These are phyloP conservation scores for Escallonia rubra DNA, from an alignment of 129 eudicot genomes.

Conservation along the genomic window DNA sequence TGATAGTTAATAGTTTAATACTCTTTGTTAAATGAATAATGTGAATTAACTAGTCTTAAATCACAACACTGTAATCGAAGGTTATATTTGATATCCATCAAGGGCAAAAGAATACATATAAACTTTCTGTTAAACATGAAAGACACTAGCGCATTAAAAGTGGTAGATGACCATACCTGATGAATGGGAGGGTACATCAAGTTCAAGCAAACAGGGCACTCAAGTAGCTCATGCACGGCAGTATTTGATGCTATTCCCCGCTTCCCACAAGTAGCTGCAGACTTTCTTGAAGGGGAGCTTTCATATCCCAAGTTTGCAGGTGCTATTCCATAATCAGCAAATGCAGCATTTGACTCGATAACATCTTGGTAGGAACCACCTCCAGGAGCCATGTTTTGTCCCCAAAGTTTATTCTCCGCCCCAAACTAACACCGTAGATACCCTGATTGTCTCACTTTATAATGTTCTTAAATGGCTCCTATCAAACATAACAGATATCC, in stretches of 20 bases:
- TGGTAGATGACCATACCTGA: constrained; percentile 24
- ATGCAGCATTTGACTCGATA: constrained; percentile 26
- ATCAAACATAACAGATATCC: not conserved
- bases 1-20: too few species aligned
- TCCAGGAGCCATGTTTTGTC: constrained; percentile 9
- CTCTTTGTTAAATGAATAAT: too few species aligned
- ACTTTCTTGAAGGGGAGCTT: constrained; percentile 3
- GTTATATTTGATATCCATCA: too few species aligned
- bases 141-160: too few species aligned
- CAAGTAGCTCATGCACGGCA: constrained; percentile 33
- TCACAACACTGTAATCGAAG: too few species aligned
- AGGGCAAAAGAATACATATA: too few species aligned
- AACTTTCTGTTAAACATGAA: too few species aligned
- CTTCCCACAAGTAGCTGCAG: constrained; percentile 15
- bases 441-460: not conserved
- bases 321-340: constrained; percentile 20
- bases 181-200: constrained; percentile 42
- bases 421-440: not conserved
- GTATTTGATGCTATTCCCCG: constrained; percentile 15
- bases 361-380: constrained; percentile 30
- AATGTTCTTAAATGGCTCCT: constrained; percentile 2
- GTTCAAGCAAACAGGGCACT: constrained; percentile 36
- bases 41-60: too few species aligned
- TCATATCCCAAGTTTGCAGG: constrained; percentile 16
- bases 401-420: not conserved